These are phyloP conservation scores for Pythium dissimile DNA, from an alignment of 352 stramenopile species.

Conservation along the genomic window DNA sequence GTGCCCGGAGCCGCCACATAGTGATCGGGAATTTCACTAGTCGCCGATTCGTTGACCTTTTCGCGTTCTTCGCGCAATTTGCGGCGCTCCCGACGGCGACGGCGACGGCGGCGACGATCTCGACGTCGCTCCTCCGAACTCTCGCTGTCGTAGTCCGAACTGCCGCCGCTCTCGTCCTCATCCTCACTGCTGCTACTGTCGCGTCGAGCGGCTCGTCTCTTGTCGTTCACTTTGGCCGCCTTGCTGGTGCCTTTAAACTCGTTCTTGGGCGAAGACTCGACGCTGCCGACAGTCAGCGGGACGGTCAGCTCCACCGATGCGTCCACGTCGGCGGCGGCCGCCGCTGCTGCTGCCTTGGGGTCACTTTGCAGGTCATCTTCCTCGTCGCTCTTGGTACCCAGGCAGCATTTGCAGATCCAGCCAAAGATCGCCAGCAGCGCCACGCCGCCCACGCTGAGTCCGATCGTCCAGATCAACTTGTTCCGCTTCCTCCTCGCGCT, in stretches of 20 bases:
- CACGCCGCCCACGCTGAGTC: slow-evolving; percentile 1
- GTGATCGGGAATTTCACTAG: too few species aligned
- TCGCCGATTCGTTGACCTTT: too few species aligned
- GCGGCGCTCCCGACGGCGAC: slow-evolving; percentile 1
- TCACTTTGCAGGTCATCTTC: neutral
- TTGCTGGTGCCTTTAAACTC: neutral
- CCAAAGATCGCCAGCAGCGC: neutral
- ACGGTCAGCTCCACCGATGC: neutral
- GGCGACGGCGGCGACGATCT: neutral
- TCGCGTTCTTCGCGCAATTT: too few species aligned
- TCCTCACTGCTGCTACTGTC: neutral
- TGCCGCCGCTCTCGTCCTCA: neutral
- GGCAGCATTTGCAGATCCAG: slow-evolving; percentile 3
- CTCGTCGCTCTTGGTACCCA: neutral
- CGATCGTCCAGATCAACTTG: slow-evolving; percentile 4
- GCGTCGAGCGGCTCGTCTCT: neutral
- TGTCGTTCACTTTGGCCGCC: neutral
- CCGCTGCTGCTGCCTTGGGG: too few species aligned
- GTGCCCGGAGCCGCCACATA: too few species aligned
- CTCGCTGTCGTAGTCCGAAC: slow-evolving; percentile 8
- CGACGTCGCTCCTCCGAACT: slow-evolving; percentile 5
- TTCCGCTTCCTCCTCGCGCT: neutral
- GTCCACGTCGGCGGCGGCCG: neutral
- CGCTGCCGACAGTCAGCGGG: neutral
- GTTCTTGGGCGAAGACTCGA: neutral